Percentiles rank a stretch among this genome's conserved stretches.
These are phyloP conservation scores for Fusarium pilosicola DNA, from an alignment of 2,329 filamentous ascomycete species.

Conservation along the genomic window DNA sequence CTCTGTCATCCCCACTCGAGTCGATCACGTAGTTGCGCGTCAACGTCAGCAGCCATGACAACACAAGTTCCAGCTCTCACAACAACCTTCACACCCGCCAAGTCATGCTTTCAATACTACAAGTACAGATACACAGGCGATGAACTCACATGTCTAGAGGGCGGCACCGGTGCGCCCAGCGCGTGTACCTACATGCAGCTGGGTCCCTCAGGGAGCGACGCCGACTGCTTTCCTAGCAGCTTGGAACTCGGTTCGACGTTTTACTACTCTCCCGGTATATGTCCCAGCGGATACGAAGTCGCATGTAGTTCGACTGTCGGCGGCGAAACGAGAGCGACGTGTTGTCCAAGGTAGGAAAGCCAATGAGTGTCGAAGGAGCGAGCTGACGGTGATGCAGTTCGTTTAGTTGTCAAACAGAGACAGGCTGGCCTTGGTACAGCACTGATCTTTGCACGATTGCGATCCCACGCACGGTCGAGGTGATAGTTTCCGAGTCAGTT, in stretches of 20 bases:
- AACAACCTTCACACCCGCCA: background rate
- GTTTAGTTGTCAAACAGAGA: slow-evolving; percentile 8
- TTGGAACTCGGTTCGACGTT: background rate
- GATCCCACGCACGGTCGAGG: background rate
- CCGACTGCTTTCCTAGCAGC: background rate
- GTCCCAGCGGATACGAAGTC: slow-evolving; percentile 2
- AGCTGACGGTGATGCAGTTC: background rate
- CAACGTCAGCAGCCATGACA: background rate
- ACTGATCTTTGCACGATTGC: slow-evolving; percentile 7
- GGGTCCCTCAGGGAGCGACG: background rate
- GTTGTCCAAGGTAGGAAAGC: background rate
- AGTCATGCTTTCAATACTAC: slow-evolving; percentile 5
- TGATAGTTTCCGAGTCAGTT: slow-evolving; percentile 1
- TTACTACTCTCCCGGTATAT: background rate
- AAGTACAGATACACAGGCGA: slow-evolving; percentile 5
- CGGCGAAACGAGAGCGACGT: slow-evolving; percentile 5
- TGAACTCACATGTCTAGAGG: background rate
- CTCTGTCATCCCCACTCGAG: background rate
- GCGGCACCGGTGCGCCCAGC: background rate
- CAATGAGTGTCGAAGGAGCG: background rate
- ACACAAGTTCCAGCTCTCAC: background rate
- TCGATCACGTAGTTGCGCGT: background rate
- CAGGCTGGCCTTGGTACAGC: slow-evolving; percentile 7
- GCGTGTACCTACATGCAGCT: slow-evolving; percentile 5
- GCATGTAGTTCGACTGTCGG: background rate